A percentile compares a stretch with the other conserved stretches of the same genome.
phyloP scores from a whole-genome alignment of 164 flowering plant genomes.

The Sedum album region DNA sequence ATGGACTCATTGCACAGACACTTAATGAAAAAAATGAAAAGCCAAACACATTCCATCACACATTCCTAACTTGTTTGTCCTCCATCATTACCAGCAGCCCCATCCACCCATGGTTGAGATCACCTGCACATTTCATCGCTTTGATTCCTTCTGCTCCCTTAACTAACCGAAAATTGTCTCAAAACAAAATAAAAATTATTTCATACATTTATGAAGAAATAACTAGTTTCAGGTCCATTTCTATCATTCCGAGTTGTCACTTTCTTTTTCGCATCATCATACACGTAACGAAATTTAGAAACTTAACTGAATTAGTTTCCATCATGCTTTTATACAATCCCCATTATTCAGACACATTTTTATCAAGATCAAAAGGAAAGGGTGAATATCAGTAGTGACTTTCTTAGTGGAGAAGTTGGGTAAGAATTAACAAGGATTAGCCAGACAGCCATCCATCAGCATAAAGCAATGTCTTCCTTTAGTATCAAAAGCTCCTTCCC shows the following conservation, averaged over 20 bases:
- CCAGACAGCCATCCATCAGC: conserved; percentile 18
- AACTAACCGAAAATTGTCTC: neutral
- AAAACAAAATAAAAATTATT: neutral
- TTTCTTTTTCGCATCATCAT: neutral
- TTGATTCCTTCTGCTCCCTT: neutral
- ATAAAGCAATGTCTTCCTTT: neutral
- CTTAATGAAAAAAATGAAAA: neutral
- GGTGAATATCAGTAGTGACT: neutral
- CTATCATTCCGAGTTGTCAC: neutral
- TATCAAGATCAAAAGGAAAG: neutral
- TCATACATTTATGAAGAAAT: neutral
- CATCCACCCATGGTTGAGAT: neutral
- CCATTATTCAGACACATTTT: neutral
- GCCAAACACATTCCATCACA: neutral
- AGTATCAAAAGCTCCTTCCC: conserved; percentile 11
- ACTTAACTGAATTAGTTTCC: neutral
- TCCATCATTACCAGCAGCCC: neutral
- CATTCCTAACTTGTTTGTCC: neutral
- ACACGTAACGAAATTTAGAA: neutral
- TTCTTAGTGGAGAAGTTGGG: conserved; percentile 11
- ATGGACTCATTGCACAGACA: neutral
- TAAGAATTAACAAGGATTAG: conserved; percentile 13
- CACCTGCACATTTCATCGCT: neutral
- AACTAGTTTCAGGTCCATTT: neutral
- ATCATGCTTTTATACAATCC: neutral